A percentile compares a stretch with the other conserved stretches of the same genome.
These are phyloP conservation scores for Populus simonii DNA, from an alignment of 345 rosid species.

Conservation along the genomic window DNA sequence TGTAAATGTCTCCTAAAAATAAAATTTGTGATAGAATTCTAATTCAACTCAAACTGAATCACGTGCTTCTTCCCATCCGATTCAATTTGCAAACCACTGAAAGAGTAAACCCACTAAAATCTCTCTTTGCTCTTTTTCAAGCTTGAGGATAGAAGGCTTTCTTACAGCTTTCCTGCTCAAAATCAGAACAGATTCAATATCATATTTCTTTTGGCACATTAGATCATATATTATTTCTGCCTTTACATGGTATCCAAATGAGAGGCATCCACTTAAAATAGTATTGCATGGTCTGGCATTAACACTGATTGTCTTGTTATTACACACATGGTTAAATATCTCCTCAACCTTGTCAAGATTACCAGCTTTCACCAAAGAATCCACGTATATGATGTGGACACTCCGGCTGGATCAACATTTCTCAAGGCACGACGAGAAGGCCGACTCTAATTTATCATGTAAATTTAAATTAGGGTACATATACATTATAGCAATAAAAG, in stretches of 20 bases:
- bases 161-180: slow-evolving; percentile 49
- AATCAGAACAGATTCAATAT: slow-evolving; percentile 53
- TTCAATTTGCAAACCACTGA: slow-evolving; percentile 73
- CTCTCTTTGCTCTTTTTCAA: slow-evolving; percentile 82
- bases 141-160: slow-evolving; percentile 55
- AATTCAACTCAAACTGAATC: slow-evolving; percentile 58
- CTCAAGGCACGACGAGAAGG: slow-evolving; percentile 58
- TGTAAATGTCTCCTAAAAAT: slow-evolving; percentile 58
- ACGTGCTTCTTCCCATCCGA: slow-evolving; percentile 63
- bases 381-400: slow-evolving; percentile 61
- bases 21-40: slow-evolving; percentile 46
- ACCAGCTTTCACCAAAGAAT: slow-evolving; percentile 54
- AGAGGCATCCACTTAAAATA: slow-evolving; percentile 54
- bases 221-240: slow-evolving; percentile 63
- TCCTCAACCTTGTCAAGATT: slow-evolving; percentile 62
- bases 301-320: slow-evolving; percentile 45
- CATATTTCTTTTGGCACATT: slow-evolving; percentile 67
- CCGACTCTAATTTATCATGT: slow-evolving; percentile 50
- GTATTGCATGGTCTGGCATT: slow-evolving; percentile 59
- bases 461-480: slow-evolving; percentile 56
- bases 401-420: slow-evolving; percentile 59
- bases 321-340: slow-evolving; percentile 53
- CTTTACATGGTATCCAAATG: slow-evolving; percentile 48
- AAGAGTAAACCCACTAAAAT: slow-evolving; percentile 69
- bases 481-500: slow-evolving; percentile 49